phyloP scores from a whole-genome alignment of 1,284 basidiomycete species.

The Ganoderma boninense region DNA sequence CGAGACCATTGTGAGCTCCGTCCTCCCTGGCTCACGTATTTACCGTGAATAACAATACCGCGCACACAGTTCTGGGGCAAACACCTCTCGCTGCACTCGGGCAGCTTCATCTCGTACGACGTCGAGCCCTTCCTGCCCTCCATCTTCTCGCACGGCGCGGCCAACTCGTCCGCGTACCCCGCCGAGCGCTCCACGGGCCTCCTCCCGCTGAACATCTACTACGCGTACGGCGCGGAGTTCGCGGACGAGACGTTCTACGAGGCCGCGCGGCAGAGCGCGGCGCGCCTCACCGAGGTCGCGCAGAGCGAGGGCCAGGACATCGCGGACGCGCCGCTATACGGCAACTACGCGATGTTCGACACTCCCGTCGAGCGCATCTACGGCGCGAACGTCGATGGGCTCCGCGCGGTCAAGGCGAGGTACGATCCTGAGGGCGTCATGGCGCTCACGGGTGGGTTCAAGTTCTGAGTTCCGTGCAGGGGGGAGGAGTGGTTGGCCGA shows the following conservation, averaged over 20 bases:
- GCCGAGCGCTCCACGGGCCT: slow-evolving; percentile 49
- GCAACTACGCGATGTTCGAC: slow-evolving; percentile 60
- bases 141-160: slow-evolving; percentile 50
- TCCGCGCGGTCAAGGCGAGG: slow-evolving; percentile 49
- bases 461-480: slow-evolving; percentile 40
- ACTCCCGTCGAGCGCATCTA: slow-evolving; percentile 56
- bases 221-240: slow-evolving; percentile 47
- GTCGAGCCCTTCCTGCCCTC: slow-evolving; percentile 63
- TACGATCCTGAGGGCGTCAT: slow-evolving; percentile 63
- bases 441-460: slow-evolving; percentile 64
- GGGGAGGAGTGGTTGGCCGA: not conserved
- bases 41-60: not conserved
- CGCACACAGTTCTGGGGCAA: slow-evolving; percentile 39
- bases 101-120: slow-evolving; percentile 53
- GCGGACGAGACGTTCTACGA: slow-evolving; percentile 51
- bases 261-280: slow-evolving; percentile 49
- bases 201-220: slow-evolving; percentile 58
- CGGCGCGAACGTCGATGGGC: slow-evolving; percentile 51
- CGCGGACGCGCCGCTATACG: slow-evolving; percentile 52
- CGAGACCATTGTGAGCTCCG: slow-evolving; percentile 53
- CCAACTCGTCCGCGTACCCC: slow-evolving; percentile 54
- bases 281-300: slow-evolving; percentile 47
- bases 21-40: not conserved
- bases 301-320: slow-evolving; percentile 53
- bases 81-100: slow-evolving; percentile 31